Evolutionary conservation across 495 filamentous ascomycete species (phyloP).

Genomic region (Sphaerosporella brunnea): DNA sequence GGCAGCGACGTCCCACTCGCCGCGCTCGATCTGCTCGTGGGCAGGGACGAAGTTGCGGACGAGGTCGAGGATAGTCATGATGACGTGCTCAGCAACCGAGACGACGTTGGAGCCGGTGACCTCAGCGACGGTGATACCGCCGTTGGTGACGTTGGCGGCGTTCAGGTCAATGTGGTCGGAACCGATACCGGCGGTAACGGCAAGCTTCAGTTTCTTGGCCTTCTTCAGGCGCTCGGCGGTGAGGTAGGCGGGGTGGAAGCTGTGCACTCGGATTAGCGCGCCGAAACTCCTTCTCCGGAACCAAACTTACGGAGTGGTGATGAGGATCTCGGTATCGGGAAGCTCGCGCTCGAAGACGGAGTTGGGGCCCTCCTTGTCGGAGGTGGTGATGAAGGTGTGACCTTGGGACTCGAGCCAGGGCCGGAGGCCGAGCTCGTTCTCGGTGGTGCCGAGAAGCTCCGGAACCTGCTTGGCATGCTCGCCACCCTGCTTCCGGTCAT

Average conservation of each 20-base stretch:
- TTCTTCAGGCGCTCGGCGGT: slow-evolving; percentile 90
- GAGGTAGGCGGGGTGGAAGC: slow-evolving; percentile 97
- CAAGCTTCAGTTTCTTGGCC: slow-evolving; percentile 96
- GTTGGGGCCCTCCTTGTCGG: slow-evolving; percentile 88
- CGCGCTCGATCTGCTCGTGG: slow-evolving; percentile 75
- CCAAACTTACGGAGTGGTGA: slow-evolving; percentile 85
- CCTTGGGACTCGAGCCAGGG: slow-evolving; percentile 94
- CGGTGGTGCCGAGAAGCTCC: slow-evolving; percentile 75
- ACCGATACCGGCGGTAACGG: slow-evolving; percentile 90
- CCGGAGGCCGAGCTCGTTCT: slow-evolving; percentile 92
- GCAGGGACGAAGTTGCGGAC: slow-evolving; percentile 98
- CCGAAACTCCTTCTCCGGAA: too few relatives aligned
- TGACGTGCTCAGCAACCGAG: slow-evolving; percentile 81
- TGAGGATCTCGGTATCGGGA: slow-evolving; percentile 93
- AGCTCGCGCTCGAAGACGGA: slow-evolving; percentile 89
- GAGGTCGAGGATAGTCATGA: slow-evolving; percentile 94
- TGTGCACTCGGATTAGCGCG: too few relatives aligned
- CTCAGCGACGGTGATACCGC: slow-evolving; percentile 90
- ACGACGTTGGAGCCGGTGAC: slow-evolving; percentile 90
- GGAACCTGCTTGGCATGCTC: slow-evolving; percentile 62
- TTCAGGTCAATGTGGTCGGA: slow-evolving; percentile 96
- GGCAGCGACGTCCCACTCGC: slow-evolving; percentile 89
- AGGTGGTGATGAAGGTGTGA: slow-evolving; percentile 90
- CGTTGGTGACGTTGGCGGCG: slow-evolving; percentile 95
- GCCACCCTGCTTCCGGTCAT: slow-evolving; percentile 34